These are phyloP conservation scores for Ramaria rubella DNA, from an alignment of 768 basidiomycete species.

Conservation along the genomic window DNA sequence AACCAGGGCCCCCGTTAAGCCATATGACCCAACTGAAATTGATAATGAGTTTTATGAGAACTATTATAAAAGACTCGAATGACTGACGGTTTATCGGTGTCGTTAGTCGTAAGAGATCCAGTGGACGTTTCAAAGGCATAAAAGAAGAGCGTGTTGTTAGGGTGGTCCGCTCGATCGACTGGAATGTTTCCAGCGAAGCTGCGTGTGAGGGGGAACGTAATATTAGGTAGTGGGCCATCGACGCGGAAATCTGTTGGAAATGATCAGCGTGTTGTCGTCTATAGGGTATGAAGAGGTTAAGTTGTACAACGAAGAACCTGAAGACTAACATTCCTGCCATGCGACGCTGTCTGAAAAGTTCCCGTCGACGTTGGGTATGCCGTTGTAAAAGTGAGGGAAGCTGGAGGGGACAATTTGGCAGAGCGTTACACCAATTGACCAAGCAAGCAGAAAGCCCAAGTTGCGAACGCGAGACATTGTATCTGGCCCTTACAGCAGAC, in stretches of 20 bases:
- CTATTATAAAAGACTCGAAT: neutral
- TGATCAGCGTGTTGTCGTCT: neutral
- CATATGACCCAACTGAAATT: conserved; percentile 5
- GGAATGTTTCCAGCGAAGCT: conserved; percentile 27
- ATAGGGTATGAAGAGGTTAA: no score
- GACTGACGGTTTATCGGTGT: conserved; percentile 2
- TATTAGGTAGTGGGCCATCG: conserved; percentile 19
- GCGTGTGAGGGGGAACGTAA: conserved; percentile 20
- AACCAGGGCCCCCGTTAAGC: conserved; percentile 9
- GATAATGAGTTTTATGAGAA: neutral
- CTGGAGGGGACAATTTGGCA: neutral
- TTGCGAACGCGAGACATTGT: neutral
- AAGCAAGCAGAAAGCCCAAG: neutral
- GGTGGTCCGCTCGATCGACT: conserved; percentile 21
- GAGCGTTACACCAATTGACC: neutral
- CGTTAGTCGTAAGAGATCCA: conserved; percentile 15
- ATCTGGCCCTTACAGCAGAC: neutral
- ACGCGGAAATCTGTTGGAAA: conserved; percentile 24
- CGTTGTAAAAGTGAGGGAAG: conserved; percentile 6
- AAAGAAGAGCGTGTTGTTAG: conserved; percentile 29
- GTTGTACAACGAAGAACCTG: no score
- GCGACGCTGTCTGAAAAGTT: conserved; percentile 2
- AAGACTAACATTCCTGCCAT: conserved; percentile 3
- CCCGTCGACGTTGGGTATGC: neutral
- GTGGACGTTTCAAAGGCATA: conserved; percentile 23